Evolutionary conservation across 176 grass and related monocot species (phyloP).

Genomic region (Avena atlantica): DNA sequence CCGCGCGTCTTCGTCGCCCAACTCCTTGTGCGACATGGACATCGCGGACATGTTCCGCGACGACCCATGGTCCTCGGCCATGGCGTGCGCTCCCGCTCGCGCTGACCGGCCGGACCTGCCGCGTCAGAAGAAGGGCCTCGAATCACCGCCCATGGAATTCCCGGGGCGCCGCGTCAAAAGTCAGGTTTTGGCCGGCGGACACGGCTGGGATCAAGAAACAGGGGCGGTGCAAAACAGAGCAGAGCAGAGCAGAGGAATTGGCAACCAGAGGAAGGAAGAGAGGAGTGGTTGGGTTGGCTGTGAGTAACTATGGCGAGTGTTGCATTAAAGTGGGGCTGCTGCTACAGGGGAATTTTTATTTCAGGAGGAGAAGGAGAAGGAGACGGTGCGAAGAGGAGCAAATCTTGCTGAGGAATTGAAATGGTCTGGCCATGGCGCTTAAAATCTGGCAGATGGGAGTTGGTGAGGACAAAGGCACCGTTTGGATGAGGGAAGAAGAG

Average conservation of each 20-base stretch:
- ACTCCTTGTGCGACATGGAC: constrained; percentile 64
- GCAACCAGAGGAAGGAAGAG: neutral
- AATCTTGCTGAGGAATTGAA: neutral
- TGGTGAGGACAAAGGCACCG: constrained; percentile 49
- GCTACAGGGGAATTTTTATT: constrained; percentile 19
- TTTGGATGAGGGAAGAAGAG: constrained; percentile 32
- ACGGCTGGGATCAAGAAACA: constrained; percentile 25
- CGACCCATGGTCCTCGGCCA: constrained; percentile 68
- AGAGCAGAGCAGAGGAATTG: constrained; percentile 22
- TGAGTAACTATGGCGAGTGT: constrained; percentile 39
- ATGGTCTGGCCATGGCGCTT: constrained; percentile 38
- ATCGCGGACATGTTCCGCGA: constrained; percentile 59
- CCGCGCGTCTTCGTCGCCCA: constrained; percentile 80
- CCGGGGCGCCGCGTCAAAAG: neutral
- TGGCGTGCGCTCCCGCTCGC: neutral
- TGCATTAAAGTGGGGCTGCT: constrained; percentile 43
- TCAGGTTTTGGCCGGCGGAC: constrained; percentile 14
- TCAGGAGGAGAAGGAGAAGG: neutral
- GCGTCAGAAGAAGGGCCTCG: constrained; percentile 9
- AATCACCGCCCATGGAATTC: constrained; percentile 7
- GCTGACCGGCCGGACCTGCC: neutral
- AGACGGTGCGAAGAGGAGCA: neutral
- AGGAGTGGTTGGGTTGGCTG: neutral
- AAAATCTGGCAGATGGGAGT: constrained; percentile 33
- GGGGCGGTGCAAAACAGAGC: constrained; percentile 8